Evolutionary conservation across 371 early-diverging fungal genomes (phyloP), one percentile per base, ranked within the genome.

Genomic region (Mucor indicus): DNA sequence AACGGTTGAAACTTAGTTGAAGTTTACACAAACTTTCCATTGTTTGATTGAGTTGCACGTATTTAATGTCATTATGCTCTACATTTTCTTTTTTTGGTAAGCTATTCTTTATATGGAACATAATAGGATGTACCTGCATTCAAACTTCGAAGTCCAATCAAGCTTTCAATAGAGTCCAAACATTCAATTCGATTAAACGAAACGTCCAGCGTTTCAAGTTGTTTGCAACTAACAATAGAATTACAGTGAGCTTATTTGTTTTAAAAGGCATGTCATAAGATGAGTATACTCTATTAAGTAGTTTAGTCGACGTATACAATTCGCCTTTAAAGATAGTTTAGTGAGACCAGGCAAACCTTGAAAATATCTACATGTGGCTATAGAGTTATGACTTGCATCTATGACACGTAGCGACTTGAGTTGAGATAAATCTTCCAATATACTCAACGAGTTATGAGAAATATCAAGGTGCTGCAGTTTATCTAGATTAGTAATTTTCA

Each of bases 31-130:
- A 54, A 12, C 55, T 56, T 19, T 48, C 57, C 50, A 72, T 46
- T 0, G 80, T 71, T n/a, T 60, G 51, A 13, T 60, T 50, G 7
- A 78, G 22, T 10, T 61, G 56, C 10, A 81, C 57, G 35, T 54
- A 57, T 43, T 72, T 66, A 23, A 81, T 68, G 38, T 70, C 61
- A 40, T 81, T 81, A 48, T 77, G 67, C 25, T 75, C 80, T 79
- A 56, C 31, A 32, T 6, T 44, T 12, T 4, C 1, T 5, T 42
- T 27, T 16, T 27, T 30, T 5, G 24, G 21, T 51, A 51, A 38
- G 24, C 5, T 27, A 7, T 27, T 27, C 5, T 27, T 27, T 27
- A 27, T 27, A 7, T 27, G 29, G 29, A 11, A 27, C 29, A 7
- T 5, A 27, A 27, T 27, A 27, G 11, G 11, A 11, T 27, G 11